These are phyloP conservation scores for Paramecium tetraurelia DNA, from an alignment of 73 alveolate species.

Conservation along the genomic window DNA sequence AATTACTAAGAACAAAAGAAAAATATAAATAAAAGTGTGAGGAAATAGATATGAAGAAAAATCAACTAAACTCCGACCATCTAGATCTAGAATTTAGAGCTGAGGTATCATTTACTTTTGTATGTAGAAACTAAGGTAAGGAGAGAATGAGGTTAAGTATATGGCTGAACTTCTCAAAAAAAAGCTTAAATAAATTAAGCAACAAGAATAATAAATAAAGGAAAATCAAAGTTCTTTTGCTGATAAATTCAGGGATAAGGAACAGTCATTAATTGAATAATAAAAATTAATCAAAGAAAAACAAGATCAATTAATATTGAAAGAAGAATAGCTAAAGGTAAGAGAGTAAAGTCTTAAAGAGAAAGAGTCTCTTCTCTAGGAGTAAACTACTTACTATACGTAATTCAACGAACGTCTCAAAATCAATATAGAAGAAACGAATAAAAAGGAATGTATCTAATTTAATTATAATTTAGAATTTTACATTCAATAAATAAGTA, in stretches of 20 bases:
- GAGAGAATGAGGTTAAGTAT: neutral
- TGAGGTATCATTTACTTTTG: neutral
- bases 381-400: neutral
- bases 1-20: slow-evolving; percentile 16
- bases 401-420: neutral
- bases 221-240: neutral
- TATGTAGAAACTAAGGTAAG: neutral
- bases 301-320: neutral
- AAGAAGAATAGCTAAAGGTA: neutral
- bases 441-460: neutral
- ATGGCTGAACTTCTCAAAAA: neutral
- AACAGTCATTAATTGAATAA: neutral
- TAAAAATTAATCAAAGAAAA: neutral
- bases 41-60: neutral
- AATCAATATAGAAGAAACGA: neutral
- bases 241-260: neutral
- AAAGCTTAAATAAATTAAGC: neutral
- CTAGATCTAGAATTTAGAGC: neutral
- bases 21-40: slow-evolving; percentile 41
- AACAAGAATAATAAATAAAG: neutral
- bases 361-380: neutral
- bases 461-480: neutral
- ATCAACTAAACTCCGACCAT: neutral
- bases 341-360: neutral
- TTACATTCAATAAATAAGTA: neutral